Evolutionary conservation across 441 rosid genomes (phyloP), one percentile per base, ranked within the genome.

Genomic region (Jatropha podagrica): DNA sequence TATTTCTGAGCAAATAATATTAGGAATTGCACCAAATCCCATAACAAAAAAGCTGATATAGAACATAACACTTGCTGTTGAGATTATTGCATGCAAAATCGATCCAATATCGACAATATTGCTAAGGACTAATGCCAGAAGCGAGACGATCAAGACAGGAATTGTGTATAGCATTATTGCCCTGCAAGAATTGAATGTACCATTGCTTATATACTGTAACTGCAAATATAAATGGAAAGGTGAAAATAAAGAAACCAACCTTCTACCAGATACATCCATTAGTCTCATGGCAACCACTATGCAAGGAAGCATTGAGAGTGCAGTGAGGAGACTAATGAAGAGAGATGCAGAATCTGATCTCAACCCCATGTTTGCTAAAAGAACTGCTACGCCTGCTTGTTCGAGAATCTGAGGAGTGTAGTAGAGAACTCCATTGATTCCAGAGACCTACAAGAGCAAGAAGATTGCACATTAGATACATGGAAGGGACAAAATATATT

Each of bases 361-460:
- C 62, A 96, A 64, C 61, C 91, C 97, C 83, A 94, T 11, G 82
- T 88, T 87, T 17, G 97, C 85, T 66, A 94, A 89, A 74, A 94
- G 95, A 81, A 91, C 83, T 23, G 89, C 94, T 0, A 91, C 98
- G 55, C 99, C 99, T 5, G 97, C 96, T 76, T 96, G 92, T 87
- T 90, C 90, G 12, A 96, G 93, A 81, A 96, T 94, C 83, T 96
- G 99, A 66, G 99, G 99, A 48, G 98, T 88, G 88, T 96, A 96
- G 85, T 92, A 96, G 15, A 96, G 92, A 78, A 96, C 94, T 41
- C 99, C 99, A 62, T 90, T 94, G 83, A 96, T 96, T 62, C 99
- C 99, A 37, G 97, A 89, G 74, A 90, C 83, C 99, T 95, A 88
- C 81, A 78, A 49, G 54, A 55, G 68, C 49, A 60, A 41, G 27